A percentile compares a stretch with the other conserved stretches of the same genome.
Conservation (phyloP, 2,329 filamentous ascomycete species). For the Scedosporium aurantiacum region DNA sequence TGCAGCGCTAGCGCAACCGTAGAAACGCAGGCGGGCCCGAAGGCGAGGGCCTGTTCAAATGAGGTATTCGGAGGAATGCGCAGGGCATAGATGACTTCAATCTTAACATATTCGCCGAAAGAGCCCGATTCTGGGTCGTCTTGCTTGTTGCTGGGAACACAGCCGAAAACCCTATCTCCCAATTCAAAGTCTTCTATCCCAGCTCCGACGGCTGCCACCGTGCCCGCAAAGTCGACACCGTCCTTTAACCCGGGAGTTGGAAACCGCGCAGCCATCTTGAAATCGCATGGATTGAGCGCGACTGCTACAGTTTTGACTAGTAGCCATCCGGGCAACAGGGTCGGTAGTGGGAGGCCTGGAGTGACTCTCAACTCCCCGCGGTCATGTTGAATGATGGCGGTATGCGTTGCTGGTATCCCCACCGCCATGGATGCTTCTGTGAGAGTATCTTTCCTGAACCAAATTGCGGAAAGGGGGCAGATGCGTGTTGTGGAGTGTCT, state of each 20-base stretch:
- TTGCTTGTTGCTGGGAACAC: constrained; percentile 22
- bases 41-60: constrained; percentile 34
- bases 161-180: constrained; percentile 35
- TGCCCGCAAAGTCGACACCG: constrained; percentile 36
- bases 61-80: constrained; percentile 30
- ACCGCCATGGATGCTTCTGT: too few species aligned
- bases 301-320: constrained; percentile 23
- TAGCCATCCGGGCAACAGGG: constrained; percentile 9
- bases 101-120: constrained; percentile 29
- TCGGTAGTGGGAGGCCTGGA: neutral
- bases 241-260: constrained; percentile 15
- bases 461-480: too few species aligned
- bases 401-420: neutral
- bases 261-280: constrained; percentile 19
- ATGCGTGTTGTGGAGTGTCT: too few species aligned
- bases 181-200: constrained; percentile 32
- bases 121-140: constrained; percentile 24
- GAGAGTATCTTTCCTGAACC: too few species aligned
- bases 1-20: constrained; percentile 4
- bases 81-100: constrained; percentile 28
- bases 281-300: constrained; percentile 25
- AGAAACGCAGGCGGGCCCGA: constrained; percentile 28
- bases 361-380: constrained; percentile 4
- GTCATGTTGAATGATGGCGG: constrained; percentile 3
- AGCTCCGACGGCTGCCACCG: constrained; percentile 24